Evolutionary conservation across 139 green algal species (phyloP).

Genomic region (Astrephomene gubernaculifera): DNA sequence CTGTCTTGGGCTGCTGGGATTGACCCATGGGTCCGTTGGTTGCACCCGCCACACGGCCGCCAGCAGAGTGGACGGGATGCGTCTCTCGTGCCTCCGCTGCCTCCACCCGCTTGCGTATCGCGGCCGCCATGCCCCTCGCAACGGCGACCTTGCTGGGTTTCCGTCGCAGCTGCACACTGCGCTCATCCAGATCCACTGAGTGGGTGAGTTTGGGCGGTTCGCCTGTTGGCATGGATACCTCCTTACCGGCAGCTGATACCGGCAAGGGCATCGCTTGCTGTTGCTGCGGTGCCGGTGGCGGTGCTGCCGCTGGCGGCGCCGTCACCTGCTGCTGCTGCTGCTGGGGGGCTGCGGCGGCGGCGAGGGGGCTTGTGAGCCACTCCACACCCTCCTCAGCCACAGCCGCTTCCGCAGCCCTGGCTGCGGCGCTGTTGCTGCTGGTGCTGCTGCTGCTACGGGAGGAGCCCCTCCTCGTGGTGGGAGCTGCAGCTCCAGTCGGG

Average conservation of each 20-base stretch:
- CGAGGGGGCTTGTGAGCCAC: neutral
- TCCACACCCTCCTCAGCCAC: conserved; percentile 17
- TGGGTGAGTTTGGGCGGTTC: no score
- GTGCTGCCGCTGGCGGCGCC: neutral
- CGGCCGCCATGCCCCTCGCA: neutral
- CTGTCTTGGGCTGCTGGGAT: no score
- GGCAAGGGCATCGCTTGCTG: no score
- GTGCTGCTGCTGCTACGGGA: neutral
- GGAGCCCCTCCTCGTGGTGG: neutral
- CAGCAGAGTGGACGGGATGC: no score
- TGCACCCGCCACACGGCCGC: no score
- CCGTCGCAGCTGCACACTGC: conserved; percentile 27
- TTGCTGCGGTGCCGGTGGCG: neutral
- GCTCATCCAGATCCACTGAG: neutral
- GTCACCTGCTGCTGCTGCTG: neutral
- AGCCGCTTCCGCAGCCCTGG: neutral
- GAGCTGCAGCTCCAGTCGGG: neutral
- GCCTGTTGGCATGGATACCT: no score
- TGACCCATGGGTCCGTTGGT: no score
- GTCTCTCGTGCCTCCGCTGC: neutral
- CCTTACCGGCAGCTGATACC: no score
- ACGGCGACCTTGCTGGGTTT: neutral
- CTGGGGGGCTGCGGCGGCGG: neutral
- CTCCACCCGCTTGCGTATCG: neutral
- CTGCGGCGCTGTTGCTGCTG: neutral